Evolutionary conservation across 2,329 filamentous ascomycete species (phyloP).

Genomic region (Alternaria consortialis): DNA sequence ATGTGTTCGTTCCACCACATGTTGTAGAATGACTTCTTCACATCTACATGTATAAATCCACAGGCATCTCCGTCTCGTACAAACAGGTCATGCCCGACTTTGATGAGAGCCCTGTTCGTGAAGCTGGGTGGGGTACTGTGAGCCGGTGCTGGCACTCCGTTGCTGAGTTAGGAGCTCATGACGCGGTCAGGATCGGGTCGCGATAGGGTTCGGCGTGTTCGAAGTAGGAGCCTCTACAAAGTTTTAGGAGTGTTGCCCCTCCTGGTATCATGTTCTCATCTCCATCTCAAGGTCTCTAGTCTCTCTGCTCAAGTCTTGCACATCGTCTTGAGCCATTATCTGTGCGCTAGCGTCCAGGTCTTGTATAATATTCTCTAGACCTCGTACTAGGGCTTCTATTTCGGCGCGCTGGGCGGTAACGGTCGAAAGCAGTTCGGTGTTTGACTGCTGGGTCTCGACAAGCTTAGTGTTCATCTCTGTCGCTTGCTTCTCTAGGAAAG

Average conservation of each 20-base stretch:
- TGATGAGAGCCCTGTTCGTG: too few species aligned
- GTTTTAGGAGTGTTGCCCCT: background rate
- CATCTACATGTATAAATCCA: too few species aligned
- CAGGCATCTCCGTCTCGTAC: too few species aligned
- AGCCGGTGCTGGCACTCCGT: too few species aligned
- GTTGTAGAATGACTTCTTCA: too few species aligned
- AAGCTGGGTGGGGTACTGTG: too few species aligned
- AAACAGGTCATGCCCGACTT: too few species aligned
- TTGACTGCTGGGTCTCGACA: conserved; percentile 60
- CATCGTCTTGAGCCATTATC: conserved; percentile 51
- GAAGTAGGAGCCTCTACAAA: background rate
- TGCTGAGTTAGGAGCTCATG: too few species aligned
- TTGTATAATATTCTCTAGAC: conserved; percentile 64
- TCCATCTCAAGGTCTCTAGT: conserved; percentile 47
- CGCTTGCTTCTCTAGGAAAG: conserved; percentile 63
- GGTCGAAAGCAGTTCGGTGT: conserved; percentile 61
- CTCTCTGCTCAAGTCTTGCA: conserved; percentile 47
- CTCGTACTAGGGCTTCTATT: conserved; percentile 63
- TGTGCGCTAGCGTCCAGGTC: conserved; percentile 64
- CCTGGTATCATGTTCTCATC: conserved; percentile 49
- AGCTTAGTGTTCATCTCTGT: conserved; percentile 61
- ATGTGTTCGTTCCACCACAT: too few species aligned
- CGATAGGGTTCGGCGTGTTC: background rate
- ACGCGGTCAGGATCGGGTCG: too few species aligned
- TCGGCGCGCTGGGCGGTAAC: conserved; percentile 65